phyloP scores from a whole-genome alignment of 2,329 filamentous ascomycete species.

The Endothia cerciana region DNA sequence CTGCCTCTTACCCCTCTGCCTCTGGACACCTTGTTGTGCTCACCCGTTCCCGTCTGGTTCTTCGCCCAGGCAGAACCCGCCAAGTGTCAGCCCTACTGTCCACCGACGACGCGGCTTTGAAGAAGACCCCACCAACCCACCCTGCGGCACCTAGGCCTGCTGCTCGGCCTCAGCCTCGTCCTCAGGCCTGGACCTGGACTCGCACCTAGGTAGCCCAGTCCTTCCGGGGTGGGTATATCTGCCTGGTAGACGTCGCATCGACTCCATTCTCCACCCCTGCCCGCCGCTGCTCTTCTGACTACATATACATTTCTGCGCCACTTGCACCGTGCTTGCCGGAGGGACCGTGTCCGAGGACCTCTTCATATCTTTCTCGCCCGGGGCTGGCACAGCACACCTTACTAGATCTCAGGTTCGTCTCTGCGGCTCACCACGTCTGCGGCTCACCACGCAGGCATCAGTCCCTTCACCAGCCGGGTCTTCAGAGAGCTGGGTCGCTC shows the following conservation, averaged over 20 bases:
- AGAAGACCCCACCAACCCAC: background rate
- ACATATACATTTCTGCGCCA: background rate
- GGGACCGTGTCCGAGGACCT: background rate
- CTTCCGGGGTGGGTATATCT: slow-evolving; percentile 3
- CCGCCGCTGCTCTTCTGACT: background rate
- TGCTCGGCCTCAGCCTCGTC: background rate
- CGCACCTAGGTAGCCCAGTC: background rate
- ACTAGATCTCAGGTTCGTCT: too few species aligned
- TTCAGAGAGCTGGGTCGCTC: background rate
- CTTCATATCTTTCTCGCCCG: background rate
- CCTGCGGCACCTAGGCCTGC: background rate
- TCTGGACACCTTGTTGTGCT: too few species aligned
- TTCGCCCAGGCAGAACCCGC: background rate
- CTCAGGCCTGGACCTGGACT: background rate
- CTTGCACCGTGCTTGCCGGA: background rate
- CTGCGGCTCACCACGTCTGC: background rate
- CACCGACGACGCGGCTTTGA: background rate
- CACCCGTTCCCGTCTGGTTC: background rate
- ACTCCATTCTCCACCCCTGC: background rate
- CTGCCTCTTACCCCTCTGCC: background rate
- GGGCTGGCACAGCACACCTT: background rate
- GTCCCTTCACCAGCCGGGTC: background rate
- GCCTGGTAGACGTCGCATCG: slow-evolving; percentile 1
- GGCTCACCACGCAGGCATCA: background rate
- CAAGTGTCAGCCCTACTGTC: background rate